Evolutionary conservation across 192 early-diverging fungal species (phyloP), one percentile per base, ranked within the genome.

Genomic region (Rhizophagus prolifer): DNA sequence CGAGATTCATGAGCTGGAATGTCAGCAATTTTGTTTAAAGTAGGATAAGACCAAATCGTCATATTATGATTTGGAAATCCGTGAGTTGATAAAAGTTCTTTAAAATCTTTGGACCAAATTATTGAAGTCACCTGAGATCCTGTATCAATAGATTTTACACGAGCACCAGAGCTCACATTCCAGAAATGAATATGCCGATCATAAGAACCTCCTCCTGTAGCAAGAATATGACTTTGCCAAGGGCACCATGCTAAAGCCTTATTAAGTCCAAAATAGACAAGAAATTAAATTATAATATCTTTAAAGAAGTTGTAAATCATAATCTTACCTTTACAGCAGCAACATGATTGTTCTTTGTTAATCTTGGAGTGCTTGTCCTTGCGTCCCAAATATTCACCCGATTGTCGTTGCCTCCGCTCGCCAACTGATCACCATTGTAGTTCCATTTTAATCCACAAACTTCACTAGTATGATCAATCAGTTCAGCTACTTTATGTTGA

Each of bases 401-500:
- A 78, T 96, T 97, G 80, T 99, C 97, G 82, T 98, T 98, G 9
- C 95, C 96, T 23, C 97, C 97, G 74, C 92, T 94, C 2, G 97
- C 97, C 10, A 98, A 85, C n/a, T 88, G 82, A 0, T 77, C 80
- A 31, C 93, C 94, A 75, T 97, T 93, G 14, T 82, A 74, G 63
- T 90, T 87, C 96, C 97, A 98, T 67, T 91, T 88, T 19, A 98
- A 83, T 6, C 96, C 96, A 82, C 96, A 97, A 7, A 98, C 94
- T 75, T 93, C 89, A 36, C 82, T 84, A 21, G 86, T 85, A 84
- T 98, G 97, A 2, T 85, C 89, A 13, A 82, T 28, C 14, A 96
- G 79, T 81, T 92, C 91, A 0, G 87, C 87, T 0, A 89, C 85
- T 72, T 93, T 95, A 81, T 98, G 95, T 50, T 91, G 86, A 0